phyloP scores from a whole-genome alignment of 768 basidiomycete species.

The Boletus pseudopeckii region DNA sequence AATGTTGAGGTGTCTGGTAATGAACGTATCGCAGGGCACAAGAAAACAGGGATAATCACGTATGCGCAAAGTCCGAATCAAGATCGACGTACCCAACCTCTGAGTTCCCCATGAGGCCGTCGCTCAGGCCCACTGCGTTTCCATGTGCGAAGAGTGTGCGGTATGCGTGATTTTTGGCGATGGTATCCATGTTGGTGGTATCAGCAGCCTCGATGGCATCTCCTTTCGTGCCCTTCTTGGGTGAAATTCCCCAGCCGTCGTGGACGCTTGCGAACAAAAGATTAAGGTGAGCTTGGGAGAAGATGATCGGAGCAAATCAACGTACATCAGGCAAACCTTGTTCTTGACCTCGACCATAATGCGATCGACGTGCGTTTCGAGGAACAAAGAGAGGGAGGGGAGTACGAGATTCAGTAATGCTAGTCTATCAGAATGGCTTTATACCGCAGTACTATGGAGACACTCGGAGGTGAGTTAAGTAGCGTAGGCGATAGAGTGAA shows the following conservation, averaged over 20 bases:
- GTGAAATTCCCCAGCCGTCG: conserved; percentile 92
- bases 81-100: conserved; percentile 78
- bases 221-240: conserved; percentile 67
- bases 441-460: neutral
- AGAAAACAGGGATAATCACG: neutral
- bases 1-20: conserved; percentile 83
- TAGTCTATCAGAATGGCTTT: conserved; percentile 5
- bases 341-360: conserved; percentile 61
- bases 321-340: conserved; percentile 90
- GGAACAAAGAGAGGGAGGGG: neutral
- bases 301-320: neutral
- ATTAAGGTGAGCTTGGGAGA: neutral
- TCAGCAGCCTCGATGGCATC: conserved; percentile 84
- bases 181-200: conserved; percentile 87
- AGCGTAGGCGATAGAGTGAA: neutral
- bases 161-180: conserved; percentile 72
- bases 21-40: neutral
- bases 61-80: neutral
- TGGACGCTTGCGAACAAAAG: conserved; percentile 59
- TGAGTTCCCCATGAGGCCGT: conserved; percentile 97
- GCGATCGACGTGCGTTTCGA: neutral
- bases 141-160: conserved; percentile 81
- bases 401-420: neutral
- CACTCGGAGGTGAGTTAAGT: conserved; percentile 6
- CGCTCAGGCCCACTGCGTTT: conserved; percentile 86